A percentile compares a stretch with the other conserved stretches of the same genome.
These are phyloP conservation scores for Alternaria hordeiaustralica DNA, from an alignment of 2,329 filamentous ascomycete genomes.

Conservation along the genomic window DNA sequence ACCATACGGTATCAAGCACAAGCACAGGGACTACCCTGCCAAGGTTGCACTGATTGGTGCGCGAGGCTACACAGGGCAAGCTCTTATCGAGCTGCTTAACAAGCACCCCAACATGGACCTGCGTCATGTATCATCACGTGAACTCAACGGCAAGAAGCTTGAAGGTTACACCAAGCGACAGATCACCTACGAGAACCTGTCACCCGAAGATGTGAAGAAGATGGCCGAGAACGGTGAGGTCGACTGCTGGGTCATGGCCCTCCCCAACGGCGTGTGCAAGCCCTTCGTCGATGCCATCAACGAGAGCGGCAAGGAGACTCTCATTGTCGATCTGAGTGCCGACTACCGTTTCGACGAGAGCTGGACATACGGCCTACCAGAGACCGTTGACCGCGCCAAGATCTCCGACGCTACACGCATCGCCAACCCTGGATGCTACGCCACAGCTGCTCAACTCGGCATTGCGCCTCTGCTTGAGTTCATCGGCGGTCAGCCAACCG, in stretches of 20 bases:
- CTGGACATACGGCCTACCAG: constrained; percentile 91
- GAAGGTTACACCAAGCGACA: constrained; percentile 90
- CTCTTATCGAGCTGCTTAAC: constrained; percentile 85
- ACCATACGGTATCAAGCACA: constrained; percentile 86
- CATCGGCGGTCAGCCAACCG: constrained; percentile 77
- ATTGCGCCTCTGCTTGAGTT: constrained; percentile 82
- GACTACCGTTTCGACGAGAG: constrained; percentile 88
- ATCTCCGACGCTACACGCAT: constrained; percentile 84
- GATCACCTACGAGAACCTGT: constrained; percentile 90
- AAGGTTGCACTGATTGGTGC: constrained; percentile 88
- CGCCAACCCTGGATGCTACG: constrained; percentile 93
- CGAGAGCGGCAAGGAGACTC: constrained; percentile 69
- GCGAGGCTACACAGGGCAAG: constrained; percentile 92
- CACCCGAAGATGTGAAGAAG: constrained; percentile 81
- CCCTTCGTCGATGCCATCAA: constrained; percentile 91
- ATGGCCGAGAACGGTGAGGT: constrained; percentile 86
- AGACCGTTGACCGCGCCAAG: constrained; percentile 76
- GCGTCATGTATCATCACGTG: constrained; percentile 88
- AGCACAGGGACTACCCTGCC: constrained; percentile 77
- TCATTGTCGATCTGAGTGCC: constrained; percentile 94
- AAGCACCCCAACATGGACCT: constrained; percentile 89
- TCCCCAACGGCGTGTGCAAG: constrained; percentile 93
- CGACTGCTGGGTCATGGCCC: constrained; percentile 97
- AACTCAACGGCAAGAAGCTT: constrained; percentile 84
- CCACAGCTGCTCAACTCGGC: constrained; percentile 88